A percentile compares a stretch with the other conserved stretches of the same genome.
Evolutionary conservation across 495 filamentous ascomycete species (phyloP).

Genomic region (Penicillium macrosclerotiorum): DNA sequence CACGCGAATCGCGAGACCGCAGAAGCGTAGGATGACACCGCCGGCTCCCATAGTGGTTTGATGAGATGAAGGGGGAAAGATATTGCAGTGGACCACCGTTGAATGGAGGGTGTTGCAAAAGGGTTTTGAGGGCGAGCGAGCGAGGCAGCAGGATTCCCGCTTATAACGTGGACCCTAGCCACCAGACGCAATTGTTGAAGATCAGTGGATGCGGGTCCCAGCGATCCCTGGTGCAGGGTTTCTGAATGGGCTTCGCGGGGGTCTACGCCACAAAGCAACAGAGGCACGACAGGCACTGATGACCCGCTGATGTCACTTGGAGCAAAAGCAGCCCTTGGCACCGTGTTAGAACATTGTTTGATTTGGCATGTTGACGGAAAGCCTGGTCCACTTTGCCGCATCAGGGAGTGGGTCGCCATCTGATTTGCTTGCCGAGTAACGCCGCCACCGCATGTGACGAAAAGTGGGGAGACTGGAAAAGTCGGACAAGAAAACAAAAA

Average conservation of each 20-base stretch:
- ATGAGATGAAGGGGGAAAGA: neutral
- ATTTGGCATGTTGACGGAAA: no score
- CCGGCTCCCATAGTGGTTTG: slow-evolving; percentile 45
- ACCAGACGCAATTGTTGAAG: slow-evolving; percentile 21
- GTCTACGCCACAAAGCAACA: slow-evolving; percentile 17
- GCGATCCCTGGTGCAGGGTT: slow-evolving; percentile 9
- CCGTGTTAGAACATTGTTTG: no score
- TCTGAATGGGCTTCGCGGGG: slow-evolving; percentile 5
- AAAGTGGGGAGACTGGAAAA: no score
- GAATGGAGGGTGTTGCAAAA: neutral
- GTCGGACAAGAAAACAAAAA: no score
- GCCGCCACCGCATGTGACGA: slow-evolving; percentile 7
- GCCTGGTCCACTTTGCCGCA: neutral
- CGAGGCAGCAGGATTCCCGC: slow-evolving; percentile 28
- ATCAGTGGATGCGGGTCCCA: slow-evolving; percentile 23
- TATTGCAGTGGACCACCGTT: no score
- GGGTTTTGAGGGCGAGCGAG: slow-evolving; percentile 6
- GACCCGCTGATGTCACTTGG: slow-evolving; percentile 5
- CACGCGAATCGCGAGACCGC: slow-evolving; percentile 61
- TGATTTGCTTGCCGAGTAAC: no score
- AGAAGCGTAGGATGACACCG: slow-evolving; percentile 59
- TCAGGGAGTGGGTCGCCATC: neutral
- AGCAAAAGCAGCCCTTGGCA: neutral
- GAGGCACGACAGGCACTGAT: neutral
- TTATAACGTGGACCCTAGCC: slow-evolving; percentile 16